Evolutionary conservation across 345 rosid species (phyloP).

Genomic region (Boechera retrofracta): DNA sequence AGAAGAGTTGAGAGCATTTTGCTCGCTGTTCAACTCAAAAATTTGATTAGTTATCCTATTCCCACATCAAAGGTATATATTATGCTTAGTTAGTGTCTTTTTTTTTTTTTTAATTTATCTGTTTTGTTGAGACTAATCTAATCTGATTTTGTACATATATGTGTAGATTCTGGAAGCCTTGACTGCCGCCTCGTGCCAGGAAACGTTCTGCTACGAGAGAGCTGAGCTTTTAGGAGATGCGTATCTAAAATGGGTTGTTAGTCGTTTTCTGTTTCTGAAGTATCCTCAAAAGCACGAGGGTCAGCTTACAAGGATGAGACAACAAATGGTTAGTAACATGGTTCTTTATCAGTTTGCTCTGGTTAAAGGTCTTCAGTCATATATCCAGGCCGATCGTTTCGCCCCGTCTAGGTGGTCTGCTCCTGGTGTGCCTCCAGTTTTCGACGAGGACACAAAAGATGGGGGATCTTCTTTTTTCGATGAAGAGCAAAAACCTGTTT

Average conservation of each 20-base stretch:
- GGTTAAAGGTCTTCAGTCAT: slow-evolving; percentile 86
- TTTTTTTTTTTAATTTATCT: background rate
- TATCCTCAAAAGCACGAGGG: slow-evolving; percentile 99
- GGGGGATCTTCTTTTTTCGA: slow-evolving; percentile 77
- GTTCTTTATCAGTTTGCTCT: slow-evolving; percentile 86
- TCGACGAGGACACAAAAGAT: slow-evolving; percentile 90
- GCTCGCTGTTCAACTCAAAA: slow-evolving; percentile 87
- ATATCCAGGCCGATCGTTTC: slow-evolving; percentile 98
- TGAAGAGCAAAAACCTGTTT: slow-evolving; percentile 47
- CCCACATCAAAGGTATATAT: slow-evolving; percentile 76
- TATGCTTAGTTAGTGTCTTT: background rate
- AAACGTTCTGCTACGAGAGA: slow-evolving; percentile 97
- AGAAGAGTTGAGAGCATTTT: slow-evolving; percentile 98
- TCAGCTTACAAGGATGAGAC: slow-evolving; percentile 98
- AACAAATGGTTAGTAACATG: slow-evolving; percentile 98
- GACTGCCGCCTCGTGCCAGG: slow-evolving; percentile 99
- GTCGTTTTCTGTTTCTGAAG: slow-evolving; percentile 89
- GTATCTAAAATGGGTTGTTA: slow-evolving; percentile 97
- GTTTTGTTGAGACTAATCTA: slow-evolving; percentile 4
- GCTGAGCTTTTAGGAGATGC: slow-evolving; percentile 99
- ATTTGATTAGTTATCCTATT: slow-evolving; percentile 65
- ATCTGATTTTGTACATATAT: slow-evolving; percentile 2
- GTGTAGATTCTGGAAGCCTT: slow-evolving; percentile 89
- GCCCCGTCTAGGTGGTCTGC: slow-evolving; percentile 99
- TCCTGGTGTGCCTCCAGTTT: slow-evolving; percentile 96